A percentile compares a stretch with the other conserved stretches of the same genome.
Conservation (phyloP, 2,329 filamentous ascomycete genomes). For the Phialophora expanda region DNA sequence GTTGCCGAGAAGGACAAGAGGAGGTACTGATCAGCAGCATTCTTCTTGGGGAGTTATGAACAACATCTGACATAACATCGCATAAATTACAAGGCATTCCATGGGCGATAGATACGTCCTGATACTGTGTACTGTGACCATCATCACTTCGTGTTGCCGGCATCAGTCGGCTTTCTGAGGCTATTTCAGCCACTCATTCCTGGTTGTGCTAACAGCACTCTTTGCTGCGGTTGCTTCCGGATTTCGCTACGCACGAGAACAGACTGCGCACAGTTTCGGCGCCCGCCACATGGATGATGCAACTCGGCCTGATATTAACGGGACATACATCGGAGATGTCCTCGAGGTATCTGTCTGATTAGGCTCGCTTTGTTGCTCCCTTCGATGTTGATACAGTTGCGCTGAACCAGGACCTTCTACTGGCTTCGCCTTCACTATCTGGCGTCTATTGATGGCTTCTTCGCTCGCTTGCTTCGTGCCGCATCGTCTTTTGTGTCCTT, state of each 20-base stretch:
- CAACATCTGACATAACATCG: constrained; percentile 20
- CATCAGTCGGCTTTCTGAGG: constrained; percentile 8
- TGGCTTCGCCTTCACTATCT: constrained; percentile 18
- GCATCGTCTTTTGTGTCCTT: constrained; percentile 41
- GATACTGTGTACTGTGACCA: neutral
- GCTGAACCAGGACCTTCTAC: neutral
- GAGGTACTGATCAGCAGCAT: constrained; percentile 9
- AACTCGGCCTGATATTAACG: neutral
- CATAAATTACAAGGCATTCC: constrained; percentile 6
- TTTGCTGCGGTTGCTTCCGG: neutral
- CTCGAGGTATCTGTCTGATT: neutral
- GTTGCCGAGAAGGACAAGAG: constrained; percentile 11
- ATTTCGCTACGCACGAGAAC: neutral
- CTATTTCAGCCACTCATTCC: neutral
- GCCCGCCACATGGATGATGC: neutral
- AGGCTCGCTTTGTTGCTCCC: neutral
- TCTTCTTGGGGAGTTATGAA: constrained; percentile 1
- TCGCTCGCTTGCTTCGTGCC: constrained; percentile 30
- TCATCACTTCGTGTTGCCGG: constrained; percentile 12
- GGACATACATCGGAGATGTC: neutral
- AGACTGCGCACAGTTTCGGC: neutral
- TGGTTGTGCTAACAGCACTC: neutral
- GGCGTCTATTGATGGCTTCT: constrained; percentile 35
- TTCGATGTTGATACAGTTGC: neutral
- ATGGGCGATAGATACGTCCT: neutral